Conservation (phyloP, 2,329 filamentous ascomycete species). For the Sordariomycetes sp. region DNA sequence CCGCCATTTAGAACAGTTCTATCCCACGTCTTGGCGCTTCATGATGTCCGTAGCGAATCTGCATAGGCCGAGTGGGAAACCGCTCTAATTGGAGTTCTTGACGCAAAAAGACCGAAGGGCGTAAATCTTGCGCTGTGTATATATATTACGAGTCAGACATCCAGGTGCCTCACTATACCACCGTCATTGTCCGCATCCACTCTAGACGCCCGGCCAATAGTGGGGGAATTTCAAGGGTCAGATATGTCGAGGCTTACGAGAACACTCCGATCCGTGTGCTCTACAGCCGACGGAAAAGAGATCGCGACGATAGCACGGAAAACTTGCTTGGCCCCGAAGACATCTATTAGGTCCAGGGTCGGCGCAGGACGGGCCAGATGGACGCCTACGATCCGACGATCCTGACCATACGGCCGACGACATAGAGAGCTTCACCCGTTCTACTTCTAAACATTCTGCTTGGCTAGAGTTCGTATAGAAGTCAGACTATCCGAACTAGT, state of each 20-base stretch:
- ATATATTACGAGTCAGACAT: neutral
- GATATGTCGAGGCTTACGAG: conserved; percentile 4
- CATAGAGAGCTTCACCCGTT: conserved; percentile 8
- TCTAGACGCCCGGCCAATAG: neutral
- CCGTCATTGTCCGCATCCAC: neutral
- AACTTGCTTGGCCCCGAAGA: conserved; percentile 3
- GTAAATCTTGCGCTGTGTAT: neutral
- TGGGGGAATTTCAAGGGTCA: neutral
- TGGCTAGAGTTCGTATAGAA: conserved; percentile 7
- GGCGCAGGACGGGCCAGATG: neutral
- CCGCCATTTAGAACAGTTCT: neutral
- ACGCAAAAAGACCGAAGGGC: neutral
- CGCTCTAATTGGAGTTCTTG: neutral
- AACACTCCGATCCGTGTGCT: neutral
- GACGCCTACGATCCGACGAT: too few relatives aligned
- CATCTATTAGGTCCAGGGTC: neutral
- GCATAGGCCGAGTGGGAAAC: neutral
- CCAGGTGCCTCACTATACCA: neutral
- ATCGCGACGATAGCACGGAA: conserved; percentile 1
- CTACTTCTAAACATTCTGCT: conserved; percentile 10
- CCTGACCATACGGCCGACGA: neutral
- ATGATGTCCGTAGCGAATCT: neutral
- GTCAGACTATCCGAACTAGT: neutral
- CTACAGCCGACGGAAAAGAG: neutral
- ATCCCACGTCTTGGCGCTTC: neutral